phyloP scores from a whole-genome alignment of 768 basidiomycete genomes.

The Postia placenta region DNA sequence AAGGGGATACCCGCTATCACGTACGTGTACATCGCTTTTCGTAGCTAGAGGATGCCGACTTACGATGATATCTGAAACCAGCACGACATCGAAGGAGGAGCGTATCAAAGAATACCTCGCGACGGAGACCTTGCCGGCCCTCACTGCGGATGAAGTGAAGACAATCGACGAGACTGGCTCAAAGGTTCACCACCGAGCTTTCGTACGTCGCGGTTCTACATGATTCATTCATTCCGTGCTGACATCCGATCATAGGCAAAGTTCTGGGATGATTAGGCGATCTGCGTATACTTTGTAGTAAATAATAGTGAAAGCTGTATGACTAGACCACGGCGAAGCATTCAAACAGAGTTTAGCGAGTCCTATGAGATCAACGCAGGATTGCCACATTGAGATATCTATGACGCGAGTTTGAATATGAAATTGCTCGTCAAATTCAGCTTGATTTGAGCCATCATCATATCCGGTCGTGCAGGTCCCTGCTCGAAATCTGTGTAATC shows the following conservation, averaged over 20 bases:
- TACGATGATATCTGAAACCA: conserved; percentile 6
- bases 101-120: conserved; percentile 44
- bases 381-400: no score
- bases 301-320: neutral
- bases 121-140: conserved; percentile 32
- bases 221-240: neutral
- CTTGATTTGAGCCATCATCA: no score
- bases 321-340: neutral
- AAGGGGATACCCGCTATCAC: conserved; percentile 28
- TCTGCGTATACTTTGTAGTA: neutral
- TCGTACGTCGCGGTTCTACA: conserved; percentile 19
- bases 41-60: neutral
- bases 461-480: no score
- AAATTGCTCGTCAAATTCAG: no score
- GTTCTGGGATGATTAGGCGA: neutral
- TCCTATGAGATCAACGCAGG: no score
- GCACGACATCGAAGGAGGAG: conserved; percentile 35
- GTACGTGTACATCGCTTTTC: conserved; percentile 16
- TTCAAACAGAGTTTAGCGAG: no score
- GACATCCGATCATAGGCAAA: neutral
- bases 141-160: conserved; percentile 22
- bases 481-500: no score
- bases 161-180: conserved; percentile 24
- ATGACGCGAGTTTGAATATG: no score
- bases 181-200: conserved; percentile 23